Evolutionary conservation across 192 early-diverging fungal genomes (phyloP), one percentile per base, ranked within the genome.

Genomic region (Piromyces sp.): DNA sequence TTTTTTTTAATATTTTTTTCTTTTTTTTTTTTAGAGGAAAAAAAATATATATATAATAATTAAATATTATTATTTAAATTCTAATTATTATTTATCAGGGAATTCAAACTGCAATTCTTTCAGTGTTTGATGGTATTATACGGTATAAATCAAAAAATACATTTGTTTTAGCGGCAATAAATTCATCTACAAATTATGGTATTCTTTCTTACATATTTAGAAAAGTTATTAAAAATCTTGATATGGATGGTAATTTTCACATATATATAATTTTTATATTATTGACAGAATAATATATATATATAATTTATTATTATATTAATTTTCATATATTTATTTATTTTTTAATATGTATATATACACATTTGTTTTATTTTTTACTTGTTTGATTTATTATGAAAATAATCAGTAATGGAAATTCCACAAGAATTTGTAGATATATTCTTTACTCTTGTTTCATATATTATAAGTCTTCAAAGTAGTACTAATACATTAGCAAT

Each of bases 131-230:
- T 83, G 93, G 90, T 58, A 87, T 99, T 79, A 90, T 94, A 29
- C 92, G 93, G 82, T 91, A 95, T 83, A 92, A 95, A 58, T 87
- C 84, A 38, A 92, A 93, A 81, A 86, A 95, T 2, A 87, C 87
- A 30, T 96, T 96, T 79, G 94, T 96, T 2, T 87, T 96, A 58
- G 90, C 93, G 19, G 94, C 96, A 2, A 85, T 97, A 80, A 97
- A 96, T 81, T 95, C 95, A 3, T 94, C 95, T 3, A 96, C 95
- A 6, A 97, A 96, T 82, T 96, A 98, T 82, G 97, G 97, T 30
- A 90, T 93, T 30, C 87, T 98, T 19, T 92, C 98, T 87, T 93
- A 91, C 81, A 88, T 94, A 11, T 83, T 98, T 38, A 91, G 95
- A 81, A 92, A 92, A 82, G 89, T 95, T 30, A 90, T 95, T 31